Base-by-base conservation (phyloP, 164 flowering plant genomes). In the Dillenia suffruticosa region DNA sequence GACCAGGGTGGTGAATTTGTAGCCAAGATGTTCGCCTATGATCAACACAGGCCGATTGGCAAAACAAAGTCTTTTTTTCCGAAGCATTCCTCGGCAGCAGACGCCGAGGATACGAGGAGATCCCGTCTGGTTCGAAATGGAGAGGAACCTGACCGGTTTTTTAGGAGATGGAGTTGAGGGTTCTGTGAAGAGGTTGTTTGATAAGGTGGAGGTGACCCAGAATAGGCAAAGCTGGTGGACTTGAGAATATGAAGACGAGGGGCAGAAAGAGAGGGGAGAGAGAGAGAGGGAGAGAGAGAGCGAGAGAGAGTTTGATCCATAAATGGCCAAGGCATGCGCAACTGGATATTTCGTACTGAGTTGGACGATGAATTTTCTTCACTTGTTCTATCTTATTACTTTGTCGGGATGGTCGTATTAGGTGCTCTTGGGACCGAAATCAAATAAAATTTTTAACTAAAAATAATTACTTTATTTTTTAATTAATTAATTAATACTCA, bases 151-250 rank as follows among this genome's bases (percentile, higher is more conserved):
- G 71, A 40, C 81, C 81, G 44, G 51, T 49, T 12, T 56, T 65
- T 40, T 32, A 10, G 16, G 74, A 67, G 44, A 74, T 54, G 17
- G 22, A 10, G 45, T 63, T 44, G 3, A 78, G 59, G 46, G 65
- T 45, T 52, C 64, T 62, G 64, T 78, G 76, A 50, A 72, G 57
- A 15, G 73, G 73, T 12, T 62, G 44, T 12, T 61, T 63, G 5
- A 77, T 47, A 53, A 70, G 71, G 68, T 73, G 71, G 11, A 77
- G 77, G 43, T 77, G 80, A 54, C 80, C 80, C 7, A 77, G 32
- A 14, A 77, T 9, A 9, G 77, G 80, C 47, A 76, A 66, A 15
- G 51, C 11, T 2, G 40, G 8, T 3, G 67, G 76, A 44, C 61
- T 49, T 14, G 55, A 12, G 57, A 62, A 24, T 32, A 32, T 32